Evolutionary conservation across 2,329 filamentous ascomycete genomes (phyloP).

Genomic region (Epicoccum nigrum): DNA sequence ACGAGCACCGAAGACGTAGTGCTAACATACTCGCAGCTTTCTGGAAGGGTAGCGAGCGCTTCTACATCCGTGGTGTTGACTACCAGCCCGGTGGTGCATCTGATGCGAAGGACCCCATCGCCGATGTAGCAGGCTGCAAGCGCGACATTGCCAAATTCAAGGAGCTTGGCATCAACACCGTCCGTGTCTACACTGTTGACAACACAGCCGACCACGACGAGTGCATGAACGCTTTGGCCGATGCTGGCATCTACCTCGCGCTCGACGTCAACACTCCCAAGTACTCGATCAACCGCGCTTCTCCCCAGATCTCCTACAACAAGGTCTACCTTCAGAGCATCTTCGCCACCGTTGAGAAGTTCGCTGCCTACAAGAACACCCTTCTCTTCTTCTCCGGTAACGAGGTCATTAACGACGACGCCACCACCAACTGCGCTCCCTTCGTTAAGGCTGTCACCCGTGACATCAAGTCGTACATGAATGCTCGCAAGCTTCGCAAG

Average conservation of each 20-base stretch:
- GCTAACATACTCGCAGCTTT: conserved; percentile 55
- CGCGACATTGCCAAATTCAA: conserved; percentile 84
- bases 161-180: conserved; percentile 84
- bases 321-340: conserved; percentile 81
- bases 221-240: conserved; percentile 81
- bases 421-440: conserved; percentile 68
- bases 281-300: conserved; percentile 82
- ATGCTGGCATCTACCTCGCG: conserved; percentile 89
- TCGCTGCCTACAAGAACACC: conserved; percentile 83
- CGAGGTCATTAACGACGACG: conserved; percentile 73
- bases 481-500: conserved; percentile 68
- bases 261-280: conserved; percentile 89
- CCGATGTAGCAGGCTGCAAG: conserved; percentile 71
- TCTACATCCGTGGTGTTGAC: conserved; percentile 68
- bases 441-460: conserved; percentile 75
- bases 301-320: conserved; percentile 83
- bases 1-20: background rate
- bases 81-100: conserved; percentile 70
- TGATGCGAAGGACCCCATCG: conserved; percentile 73
- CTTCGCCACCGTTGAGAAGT: conserved; percentile 87
- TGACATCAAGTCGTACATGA: conserved; percentile 82
- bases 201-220: conserved; percentile 80
- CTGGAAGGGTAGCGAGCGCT: conserved; percentile 66
- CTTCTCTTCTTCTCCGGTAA: conserved; percentile 84
- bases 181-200: conserved; percentile 92